These are phyloP conservation scores for Ogataea trehalophila DNA, from an alignment of 805 yeast genomes.

Conservation along the genomic window DNA sequence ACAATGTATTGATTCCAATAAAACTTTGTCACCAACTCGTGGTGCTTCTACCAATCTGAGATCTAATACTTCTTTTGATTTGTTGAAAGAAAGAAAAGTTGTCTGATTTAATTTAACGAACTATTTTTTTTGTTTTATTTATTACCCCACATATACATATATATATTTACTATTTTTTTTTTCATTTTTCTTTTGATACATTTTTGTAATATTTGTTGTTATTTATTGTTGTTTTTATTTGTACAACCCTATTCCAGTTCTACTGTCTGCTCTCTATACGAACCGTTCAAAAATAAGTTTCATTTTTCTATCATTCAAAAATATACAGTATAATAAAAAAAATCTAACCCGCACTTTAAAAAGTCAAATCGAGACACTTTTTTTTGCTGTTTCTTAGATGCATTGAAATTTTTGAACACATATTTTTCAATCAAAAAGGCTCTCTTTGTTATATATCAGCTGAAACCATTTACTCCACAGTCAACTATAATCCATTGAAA, in stretches of 20 bases:
- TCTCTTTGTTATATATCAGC: background rate
- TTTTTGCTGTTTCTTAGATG: too few species aligned
- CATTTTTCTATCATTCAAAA: too few species aligned
- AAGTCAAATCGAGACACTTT: too few species aligned
- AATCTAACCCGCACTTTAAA: too few species aligned
- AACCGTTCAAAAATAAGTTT: too few species aligned
- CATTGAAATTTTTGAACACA: too few species aligned
- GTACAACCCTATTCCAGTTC: background rate
- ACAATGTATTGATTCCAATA: conserved; percentile 13
- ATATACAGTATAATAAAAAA: too few species aligned
- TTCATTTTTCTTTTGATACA: too few species aligned
- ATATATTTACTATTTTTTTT: background rate
- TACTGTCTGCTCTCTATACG: too few species aligned
- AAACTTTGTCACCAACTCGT: conserved; percentile 5
- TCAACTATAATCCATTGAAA: background rate
- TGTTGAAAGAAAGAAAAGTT: background rate
- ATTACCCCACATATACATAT: background rate
- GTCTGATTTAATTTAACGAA: background rate
- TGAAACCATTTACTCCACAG: background rate
- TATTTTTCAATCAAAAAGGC: background rate
- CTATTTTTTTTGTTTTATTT: background rate
- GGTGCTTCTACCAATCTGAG: conserved; percentile 13
- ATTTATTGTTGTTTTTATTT: background rate
- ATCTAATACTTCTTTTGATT: conserved; percentile 13
- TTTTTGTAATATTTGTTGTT: background rate